A percentile compares a stretch with the other conserved stretches of the same genome.
Conservation (phyloP, 2,329 filamentous ascomycete species). For the Stemphylium beticola region DNA sequence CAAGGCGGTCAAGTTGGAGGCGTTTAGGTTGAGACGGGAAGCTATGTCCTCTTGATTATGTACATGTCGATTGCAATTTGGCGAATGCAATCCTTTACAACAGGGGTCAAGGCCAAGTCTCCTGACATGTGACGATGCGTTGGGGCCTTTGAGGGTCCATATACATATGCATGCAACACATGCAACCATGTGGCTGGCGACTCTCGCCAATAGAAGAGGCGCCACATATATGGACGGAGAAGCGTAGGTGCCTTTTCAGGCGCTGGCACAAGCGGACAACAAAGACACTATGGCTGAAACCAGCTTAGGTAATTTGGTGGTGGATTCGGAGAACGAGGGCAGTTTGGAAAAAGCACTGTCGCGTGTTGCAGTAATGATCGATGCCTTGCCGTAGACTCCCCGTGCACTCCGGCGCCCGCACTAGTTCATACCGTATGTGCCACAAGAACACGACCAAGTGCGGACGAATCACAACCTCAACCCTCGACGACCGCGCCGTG, state of each 20-base stretch:
- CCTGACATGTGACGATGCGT: not conserved
- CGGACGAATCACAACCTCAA: conserved; percentile 26
- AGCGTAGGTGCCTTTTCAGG: not conserved
- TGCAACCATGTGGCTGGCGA: not conserved
- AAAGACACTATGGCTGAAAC: not conserved
- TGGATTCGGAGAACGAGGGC: not conserved
- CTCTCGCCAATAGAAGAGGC: too few species aligned
- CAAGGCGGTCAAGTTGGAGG: conserved; percentile 44
- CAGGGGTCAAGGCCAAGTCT: not conserved
- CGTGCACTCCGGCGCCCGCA: conserved; percentile 15
- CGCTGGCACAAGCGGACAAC: not conserved
- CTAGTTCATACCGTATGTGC: conserved; percentile 11
- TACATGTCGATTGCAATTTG: conserved; percentile 1
- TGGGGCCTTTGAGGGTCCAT: not conserved
- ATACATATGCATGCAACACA: not conserved
- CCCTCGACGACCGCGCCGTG: conserved; percentile 17
- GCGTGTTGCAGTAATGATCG: conserved; percentile 7
- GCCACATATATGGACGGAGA: not conserved
- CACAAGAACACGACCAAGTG: conserved; percentile 13
- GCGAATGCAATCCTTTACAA: not conserved
- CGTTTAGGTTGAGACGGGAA: conserved; percentile 36
- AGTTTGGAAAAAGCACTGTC: conserved; percentile 7
- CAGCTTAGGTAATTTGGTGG: conserved; percentile 1
- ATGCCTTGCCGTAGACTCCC: conserved; percentile 13
- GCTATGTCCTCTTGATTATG: not conserved